Conservation (phyloP, 2,329 filamentous ascomycete species). For the Cercospora berteroae region DNA sequence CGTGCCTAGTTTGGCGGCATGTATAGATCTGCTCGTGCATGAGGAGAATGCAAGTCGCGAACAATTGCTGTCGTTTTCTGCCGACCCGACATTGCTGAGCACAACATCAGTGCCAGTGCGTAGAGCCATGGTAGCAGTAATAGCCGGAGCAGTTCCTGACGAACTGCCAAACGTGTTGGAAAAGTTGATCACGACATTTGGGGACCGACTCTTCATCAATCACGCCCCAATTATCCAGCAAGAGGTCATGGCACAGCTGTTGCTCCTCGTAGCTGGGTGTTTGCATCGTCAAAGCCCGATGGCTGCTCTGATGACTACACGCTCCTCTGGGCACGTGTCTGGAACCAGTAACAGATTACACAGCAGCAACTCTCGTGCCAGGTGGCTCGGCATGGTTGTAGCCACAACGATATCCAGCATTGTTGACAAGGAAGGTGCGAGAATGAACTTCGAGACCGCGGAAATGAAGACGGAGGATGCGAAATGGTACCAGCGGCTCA, state of each 20-base stretch:
- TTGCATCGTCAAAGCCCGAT: constrained; percentile 65
- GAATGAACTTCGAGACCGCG: constrained; percentile 79
- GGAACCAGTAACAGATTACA: constrained; percentile 82
- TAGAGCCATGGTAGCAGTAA: constrained; percentile 31
- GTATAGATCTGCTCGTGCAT: constrained; percentile 21
- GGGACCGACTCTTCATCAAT: constrained; percentile 81
- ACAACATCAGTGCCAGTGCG: constrained; percentile 27
- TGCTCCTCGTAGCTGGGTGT: constrained; percentile 76
- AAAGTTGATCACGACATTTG: constrained; percentile 70
- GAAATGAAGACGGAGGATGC: constrained; percentile 73
- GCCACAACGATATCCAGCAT: constrained; percentile 70
- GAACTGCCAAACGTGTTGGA: constrained; percentile 59
- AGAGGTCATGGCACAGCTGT: constrained; percentile 78
- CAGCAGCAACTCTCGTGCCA: constrained; percentile 69
- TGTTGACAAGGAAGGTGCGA: constrained; percentile 64
- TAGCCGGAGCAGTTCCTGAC: constrained; percentile 27
- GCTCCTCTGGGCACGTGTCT: constrained; percentile 70
- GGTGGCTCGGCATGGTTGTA: constrained; percentile 84
- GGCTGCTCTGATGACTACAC: constrained; percentile 66
- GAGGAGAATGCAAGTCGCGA: constrained; percentile 20
- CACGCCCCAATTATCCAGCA: constrained; percentile 84
- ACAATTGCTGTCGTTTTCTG: constrained; percentile 27
- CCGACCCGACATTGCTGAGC: constrained; percentile 26
- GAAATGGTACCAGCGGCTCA: constrained; percentile 69
- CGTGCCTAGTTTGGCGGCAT: constrained; percentile 15